Conservation (phyloP, 306 rosid genomes). For the Abrus pulchellus region DNA sequence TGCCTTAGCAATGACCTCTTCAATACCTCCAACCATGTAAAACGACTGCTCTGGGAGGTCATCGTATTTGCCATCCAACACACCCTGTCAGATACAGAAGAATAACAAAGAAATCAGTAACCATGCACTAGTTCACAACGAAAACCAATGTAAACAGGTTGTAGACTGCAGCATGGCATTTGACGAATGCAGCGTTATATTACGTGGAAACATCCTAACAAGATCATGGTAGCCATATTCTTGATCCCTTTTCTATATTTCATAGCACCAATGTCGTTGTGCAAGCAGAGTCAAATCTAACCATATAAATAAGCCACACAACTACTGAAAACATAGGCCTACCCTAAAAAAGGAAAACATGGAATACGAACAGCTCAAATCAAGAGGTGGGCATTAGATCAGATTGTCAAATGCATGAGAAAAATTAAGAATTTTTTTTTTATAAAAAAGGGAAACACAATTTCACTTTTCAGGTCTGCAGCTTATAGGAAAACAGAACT, state of each 20-base stretch:
- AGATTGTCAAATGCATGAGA: background rate
- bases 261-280: background rate
- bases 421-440: too few species aligned
- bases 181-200: background rate
- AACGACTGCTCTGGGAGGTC: slow-evolving; percentile 93
- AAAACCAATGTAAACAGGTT: background rate
- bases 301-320: background rate
- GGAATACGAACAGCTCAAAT: background rate
- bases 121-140: slow-evolving; percentile 6
- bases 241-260: too few species aligned
- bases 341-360: background rate
- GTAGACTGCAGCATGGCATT: background rate
- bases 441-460: background rate
- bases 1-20: slow-evolving; percentile 93
- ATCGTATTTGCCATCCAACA: slow-evolving; percentile 95
- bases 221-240: background rate
- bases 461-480: background rate
- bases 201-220: background rate
- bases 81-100: slow-evolving; percentile 67
- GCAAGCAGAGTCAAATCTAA: slow-evolving; percentile 13
- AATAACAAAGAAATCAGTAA: slow-evolving; percentile 4
- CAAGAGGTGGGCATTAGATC: background rate
- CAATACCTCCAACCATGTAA: slow-evolving; percentile 99
- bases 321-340: background rate
- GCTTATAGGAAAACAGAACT: background rate